phyloP scores from a whole-genome alignment of 2,329 filamentous ascomycete species.

The Paraconiothyrium brasiliense region DNA sequence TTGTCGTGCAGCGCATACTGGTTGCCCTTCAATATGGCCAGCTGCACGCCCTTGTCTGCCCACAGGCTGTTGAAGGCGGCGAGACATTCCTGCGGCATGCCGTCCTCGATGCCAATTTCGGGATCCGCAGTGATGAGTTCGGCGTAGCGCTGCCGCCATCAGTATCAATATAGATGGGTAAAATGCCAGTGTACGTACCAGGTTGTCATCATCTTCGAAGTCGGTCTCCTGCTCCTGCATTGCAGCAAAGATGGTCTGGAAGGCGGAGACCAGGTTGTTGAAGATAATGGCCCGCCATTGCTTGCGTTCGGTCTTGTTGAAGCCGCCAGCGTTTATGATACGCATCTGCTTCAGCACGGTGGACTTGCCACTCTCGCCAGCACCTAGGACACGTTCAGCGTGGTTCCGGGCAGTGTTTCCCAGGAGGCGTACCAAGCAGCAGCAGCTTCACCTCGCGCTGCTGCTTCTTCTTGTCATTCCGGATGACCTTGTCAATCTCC shows the following conservation, averaged over 20 bases:
- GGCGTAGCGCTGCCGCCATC: conserved; percentile 72
- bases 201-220: conserved; percentile 81
- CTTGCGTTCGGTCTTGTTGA: conserved; percentile 86
- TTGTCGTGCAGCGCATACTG: conserved; percentile 98
- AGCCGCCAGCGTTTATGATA: conserved; percentile 93
- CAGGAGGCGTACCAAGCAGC: conserved; percentile 76
- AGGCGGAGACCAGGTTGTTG: conserved; percentile 91
- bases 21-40: conserved; percentile 91
- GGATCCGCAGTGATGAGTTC: conserved; percentile 79
- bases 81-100: conserved; percentile 80
- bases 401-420: conserved; percentile 34
- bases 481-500: conserved; percentile 87
- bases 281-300: conserved; percentile 97
- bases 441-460: conserved; percentile 92
- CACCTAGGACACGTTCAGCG: conserved; percentile 66
- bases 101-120: conserved; percentile 83
- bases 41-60: conserved; percentile 82
- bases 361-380: conserved; percentile 94
- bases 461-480: conserved; percentile 87
- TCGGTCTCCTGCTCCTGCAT: conserved; percentile 86
- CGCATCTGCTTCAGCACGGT: conserved; percentile 99
- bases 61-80: conserved; percentile 85
- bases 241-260: conserved; percentile 87
- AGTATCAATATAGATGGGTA: conserved; percentile 3
- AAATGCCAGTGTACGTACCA: conserved; percentile 63